Conservation (phyloP, 2,329 filamentous ascomycete genomes). For the Capronia americana region DNA sequence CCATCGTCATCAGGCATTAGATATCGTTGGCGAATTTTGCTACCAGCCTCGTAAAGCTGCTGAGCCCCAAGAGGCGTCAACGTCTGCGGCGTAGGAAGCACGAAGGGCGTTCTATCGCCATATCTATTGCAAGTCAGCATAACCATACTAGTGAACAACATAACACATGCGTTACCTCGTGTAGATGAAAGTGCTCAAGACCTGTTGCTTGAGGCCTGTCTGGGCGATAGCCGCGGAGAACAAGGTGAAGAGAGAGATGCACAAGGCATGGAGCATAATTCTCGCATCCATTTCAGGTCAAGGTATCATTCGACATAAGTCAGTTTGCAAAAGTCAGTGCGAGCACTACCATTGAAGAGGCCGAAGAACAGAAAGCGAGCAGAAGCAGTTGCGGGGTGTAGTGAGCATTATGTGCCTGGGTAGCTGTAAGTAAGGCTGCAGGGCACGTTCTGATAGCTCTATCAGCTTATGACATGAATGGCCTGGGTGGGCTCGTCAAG, state of each 20-base stretch:
- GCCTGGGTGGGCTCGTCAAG: conserved; percentile 14
- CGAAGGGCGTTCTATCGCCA: conserved; percentile 61
- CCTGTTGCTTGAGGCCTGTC: conserved; percentile 44
- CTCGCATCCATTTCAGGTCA: conserved; percentile 18
- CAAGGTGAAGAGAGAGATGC: conserved; percentile 26
- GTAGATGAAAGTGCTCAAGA: conserved; percentile 61
- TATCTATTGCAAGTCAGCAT: conserved; percentile 43
- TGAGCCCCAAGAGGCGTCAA: conserved; percentile 64
- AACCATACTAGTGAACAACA: background rate
- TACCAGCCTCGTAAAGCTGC: conserved; percentile 58
- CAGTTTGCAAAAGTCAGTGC: background rate
- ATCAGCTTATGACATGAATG: conserved; percentile 25
- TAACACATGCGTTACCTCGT: conserved; percentile 41
- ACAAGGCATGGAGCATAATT: conserved; percentile 6
- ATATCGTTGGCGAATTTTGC: conserved; percentile 61
- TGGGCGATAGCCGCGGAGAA: conserved; percentile 29
- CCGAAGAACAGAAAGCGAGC: conserved; percentile 17
- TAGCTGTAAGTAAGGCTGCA: conserved; percentile 26
- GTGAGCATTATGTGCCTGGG: conserved; percentile 30
- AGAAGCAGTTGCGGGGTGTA: conserved; percentile 26
- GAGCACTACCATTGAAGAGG: conserved; percentile 6
- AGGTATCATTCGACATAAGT: background rate
- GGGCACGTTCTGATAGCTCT: conserved; percentile 23
- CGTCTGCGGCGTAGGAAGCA: conserved; percentile 45
- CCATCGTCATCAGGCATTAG: conserved; percentile 44